These are phyloP conservation scores for Schizosaccharomyces lindneri DNA, from an alignment of 805 yeast species.

Conservation along the genomic window DNA sequence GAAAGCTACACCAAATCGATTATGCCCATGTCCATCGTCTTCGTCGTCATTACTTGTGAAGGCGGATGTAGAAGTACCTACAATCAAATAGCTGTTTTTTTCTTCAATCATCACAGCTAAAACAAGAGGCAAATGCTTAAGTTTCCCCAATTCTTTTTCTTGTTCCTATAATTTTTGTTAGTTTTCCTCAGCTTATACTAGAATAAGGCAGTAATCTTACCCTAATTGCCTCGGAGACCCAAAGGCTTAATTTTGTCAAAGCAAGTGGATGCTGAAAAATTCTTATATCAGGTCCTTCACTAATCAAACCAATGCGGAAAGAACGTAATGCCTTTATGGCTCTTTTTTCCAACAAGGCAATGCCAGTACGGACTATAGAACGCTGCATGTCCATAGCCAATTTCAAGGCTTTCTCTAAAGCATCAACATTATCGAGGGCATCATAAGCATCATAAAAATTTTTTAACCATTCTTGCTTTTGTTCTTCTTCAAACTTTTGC, in stretches of 20 bases:
- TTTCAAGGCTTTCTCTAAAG: slow-evolving; percentile 2
- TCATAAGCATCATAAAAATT: slow-evolving; percentile 54
- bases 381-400: slow-evolving; percentile 32
- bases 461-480: slow-evolving; percentile 33
- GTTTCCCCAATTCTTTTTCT: slow-evolving; percentile 26
- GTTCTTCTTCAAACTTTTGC: slow-evolving; percentile 1
- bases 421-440: slow-evolving; percentile 19
- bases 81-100: slow-evolving; percentile 58
- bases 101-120: slow-evolving; percentile 56
- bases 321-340: slow-evolving; percentile 54
- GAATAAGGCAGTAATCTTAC: neutral
- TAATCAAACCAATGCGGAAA: slow-evolving; percentile 65
- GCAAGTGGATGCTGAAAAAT: slow-evolving; percentile 72
- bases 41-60: slow-evolving; percentile 15
- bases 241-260: slow-evolving; percentile 56
- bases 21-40: slow-evolving; percentile 26
- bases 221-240: slow-evolving; percentile 64
- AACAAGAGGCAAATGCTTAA: slow-evolving; percentile 47
- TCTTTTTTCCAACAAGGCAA: slow-evolving; percentile 65
- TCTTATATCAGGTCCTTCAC: slow-evolving; percentile 63
- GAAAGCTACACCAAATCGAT: slow-evolving; percentile 75
- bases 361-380: slow-evolving; percentile 65
- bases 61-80: slow-evolving; percentile 70
- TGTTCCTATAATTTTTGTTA: neutral
- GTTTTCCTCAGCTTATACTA: too few species aligned